These are phyloP conservation scores for Hibiscus tridactylites DNA, from an alignment of 345 rosid species.

Conservation along the genomic window DNA sequence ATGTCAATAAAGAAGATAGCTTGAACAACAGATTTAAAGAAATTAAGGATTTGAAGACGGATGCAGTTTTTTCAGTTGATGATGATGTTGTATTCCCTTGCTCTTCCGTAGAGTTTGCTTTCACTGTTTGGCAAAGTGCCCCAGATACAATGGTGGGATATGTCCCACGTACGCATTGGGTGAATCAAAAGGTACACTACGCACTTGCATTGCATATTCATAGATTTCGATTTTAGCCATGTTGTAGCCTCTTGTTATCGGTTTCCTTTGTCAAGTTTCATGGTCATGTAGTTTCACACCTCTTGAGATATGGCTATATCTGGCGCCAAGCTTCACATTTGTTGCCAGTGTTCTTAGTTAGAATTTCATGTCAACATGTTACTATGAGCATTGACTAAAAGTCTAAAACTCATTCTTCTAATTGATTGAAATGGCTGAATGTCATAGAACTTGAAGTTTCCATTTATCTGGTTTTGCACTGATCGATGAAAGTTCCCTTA, in stretches of 20 bases:
- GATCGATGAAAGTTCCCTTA: not conserved
- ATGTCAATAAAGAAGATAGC: not conserved
- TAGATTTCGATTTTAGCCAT: not conserved
- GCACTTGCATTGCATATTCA: conserved; percentile 1
- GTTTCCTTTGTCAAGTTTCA: not conserved
- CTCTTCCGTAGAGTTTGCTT: not conserved
- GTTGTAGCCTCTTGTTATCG: not conserved
- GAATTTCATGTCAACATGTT: too few relatives aligned
- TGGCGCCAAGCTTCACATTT: too few relatives aligned
- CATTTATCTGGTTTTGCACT: not conserved
- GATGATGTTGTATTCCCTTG: not conserved
- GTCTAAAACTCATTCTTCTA: not conserved
- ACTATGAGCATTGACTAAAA: not conserved
- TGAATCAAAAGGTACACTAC: not conserved
- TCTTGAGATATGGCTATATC: too few relatives aligned
- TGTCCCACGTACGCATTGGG: not conserved
- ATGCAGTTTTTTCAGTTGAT: not conserved
- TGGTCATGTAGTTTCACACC: not conserved
- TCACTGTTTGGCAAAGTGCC: not conserved
- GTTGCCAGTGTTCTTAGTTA: too few relatives aligned
- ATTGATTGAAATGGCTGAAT: not conserved
- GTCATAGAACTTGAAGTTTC: not conserved
- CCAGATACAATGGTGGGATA: not conserved
- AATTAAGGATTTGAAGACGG: not conserved
- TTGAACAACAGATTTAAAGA: not conserved